Conservation (phyloP, 306 rosid species). For the Castanospermum australe region DNA sequence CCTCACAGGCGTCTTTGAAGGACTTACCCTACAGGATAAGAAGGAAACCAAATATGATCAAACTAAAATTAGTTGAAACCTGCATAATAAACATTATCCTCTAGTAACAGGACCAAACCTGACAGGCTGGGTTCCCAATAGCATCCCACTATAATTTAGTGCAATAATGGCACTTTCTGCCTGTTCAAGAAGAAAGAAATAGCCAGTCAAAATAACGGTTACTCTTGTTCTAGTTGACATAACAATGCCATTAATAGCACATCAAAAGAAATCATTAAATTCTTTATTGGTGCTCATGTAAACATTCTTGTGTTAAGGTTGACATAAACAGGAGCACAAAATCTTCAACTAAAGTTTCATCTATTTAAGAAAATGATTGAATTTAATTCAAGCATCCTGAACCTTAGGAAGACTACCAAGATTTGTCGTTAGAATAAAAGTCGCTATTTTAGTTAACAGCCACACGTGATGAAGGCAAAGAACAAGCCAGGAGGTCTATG, state of each 20-base stretch:
- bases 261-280: not conserved
- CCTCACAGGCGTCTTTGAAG: conserved; percentile 97
- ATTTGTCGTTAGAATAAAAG: not conserved
- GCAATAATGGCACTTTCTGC: conserved; percentile 95
- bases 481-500: not conserved
- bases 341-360: not conserved
- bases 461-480: not conserved
- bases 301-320: not conserved
- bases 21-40: conserved; percentile 78
- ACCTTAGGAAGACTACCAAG: not conserved
- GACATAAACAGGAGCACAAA: not conserved
- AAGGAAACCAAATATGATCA: conserved; percentile 14
- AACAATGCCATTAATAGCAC: not conserved
- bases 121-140: conserved; percentile 83
- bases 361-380: not conserved
- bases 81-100: not conserved
- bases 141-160: conserved; percentile 90
- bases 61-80: not conserved
- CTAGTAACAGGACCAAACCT: conserved; percentile 47
- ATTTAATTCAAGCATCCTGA: not conserved
- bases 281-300: not conserved
- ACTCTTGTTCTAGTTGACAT: conserved; percentile 9
- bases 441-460: not conserved
- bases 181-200: conserved; percentile 48
- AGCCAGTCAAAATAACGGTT: not conserved